Percentiles rank a stretch among this genome's conserved stretches.
phyloP scores from a whole-genome alignment of 108 stramenopile species.

The Conticribra guillardii region DNA sequence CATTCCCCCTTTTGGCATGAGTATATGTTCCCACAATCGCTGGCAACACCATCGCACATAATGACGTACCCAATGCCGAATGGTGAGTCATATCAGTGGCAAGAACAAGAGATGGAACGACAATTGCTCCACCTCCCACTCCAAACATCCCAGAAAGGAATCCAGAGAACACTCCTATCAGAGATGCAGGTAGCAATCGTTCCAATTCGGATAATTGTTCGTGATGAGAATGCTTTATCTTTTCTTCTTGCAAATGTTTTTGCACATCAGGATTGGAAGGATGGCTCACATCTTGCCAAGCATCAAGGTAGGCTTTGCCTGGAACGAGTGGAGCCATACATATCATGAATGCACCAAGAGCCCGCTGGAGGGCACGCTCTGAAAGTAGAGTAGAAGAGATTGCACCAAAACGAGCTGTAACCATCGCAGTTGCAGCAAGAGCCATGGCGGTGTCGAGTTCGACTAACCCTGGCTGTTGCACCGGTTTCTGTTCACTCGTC shows the following conservation, averaged over 20 bases:
- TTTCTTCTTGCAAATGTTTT: slow-evolving; percentile 5
- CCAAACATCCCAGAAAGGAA: slow-evolving; percentile 92
- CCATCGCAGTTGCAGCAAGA: slow-evolving; percentile 77
- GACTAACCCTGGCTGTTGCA: slow-evolving; percentile 52
- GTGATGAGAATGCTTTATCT: slow-evolving; percentile 5
- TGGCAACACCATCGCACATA: slow-evolving; percentile 85
- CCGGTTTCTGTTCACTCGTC: too few relatives aligned
- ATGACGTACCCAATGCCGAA: slow-evolving; percentile 85
- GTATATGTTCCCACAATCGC: slow-evolving; percentile 79
- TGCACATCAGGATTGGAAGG: slow-evolving; percentile 7
- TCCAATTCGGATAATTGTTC: slow-evolving; percentile 10
- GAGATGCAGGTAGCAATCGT: slow-evolving; percentile 44
- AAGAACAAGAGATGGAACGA: slow-evolving; percentile 84
- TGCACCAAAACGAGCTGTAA: slow-evolving; percentile 80
- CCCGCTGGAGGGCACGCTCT: slow-evolving; percentile 53
- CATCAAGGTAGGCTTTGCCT: slow-evolving; percentile 61
- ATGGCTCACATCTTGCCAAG: slow-evolving; percentile 6
- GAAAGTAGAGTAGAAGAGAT: slow-evolving; percentile 54
- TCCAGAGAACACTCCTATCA: slow-evolving; percentile 48
- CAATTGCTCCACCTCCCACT: slow-evolving; percentile 91
- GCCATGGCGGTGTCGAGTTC: slow-evolving; percentile 76
- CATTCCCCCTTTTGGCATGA: slow-evolving; percentile 75
- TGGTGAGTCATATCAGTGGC: slow-evolving; percentile 84
- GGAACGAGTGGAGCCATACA: slow-evolving; percentile 85
- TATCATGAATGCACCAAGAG: slow-evolving; percentile 88